Evolutionary conservation across 192 early-diverging fungal genomes (phyloP).

Genomic region (Entomortierella parvispora): DNA sequence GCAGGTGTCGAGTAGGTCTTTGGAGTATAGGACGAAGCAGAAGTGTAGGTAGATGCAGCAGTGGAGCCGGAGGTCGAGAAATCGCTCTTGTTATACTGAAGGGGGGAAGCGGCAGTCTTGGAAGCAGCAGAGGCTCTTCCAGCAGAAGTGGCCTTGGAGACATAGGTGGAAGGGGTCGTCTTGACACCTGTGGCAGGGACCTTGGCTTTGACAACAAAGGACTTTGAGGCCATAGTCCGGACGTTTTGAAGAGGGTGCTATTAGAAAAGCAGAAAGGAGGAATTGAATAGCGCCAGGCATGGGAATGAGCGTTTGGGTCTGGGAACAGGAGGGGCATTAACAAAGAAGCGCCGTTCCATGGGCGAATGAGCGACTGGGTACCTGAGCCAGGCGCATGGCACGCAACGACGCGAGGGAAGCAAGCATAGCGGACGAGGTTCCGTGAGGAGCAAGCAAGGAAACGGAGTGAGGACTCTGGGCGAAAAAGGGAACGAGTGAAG

Average conservation of each 20-base stretch:
- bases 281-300: neutral
- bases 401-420: constrained; percentile 4
- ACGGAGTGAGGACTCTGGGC: no score
- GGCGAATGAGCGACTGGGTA: constrained; percentile 1
- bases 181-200: constrained; percentile 1
- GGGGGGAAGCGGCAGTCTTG: neutral
- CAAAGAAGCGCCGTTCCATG: neutral
- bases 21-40: neutral
- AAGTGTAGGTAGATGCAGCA: neutral
- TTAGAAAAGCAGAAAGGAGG: neutral
- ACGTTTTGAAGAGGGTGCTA: constrained; percentile 8
- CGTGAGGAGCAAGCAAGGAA: no score
- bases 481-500: no score
- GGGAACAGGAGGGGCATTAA: neutral
- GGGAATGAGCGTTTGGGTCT: neutral
- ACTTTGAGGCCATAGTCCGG: constrained; percentile 39
- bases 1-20: constrained; percentile 8
- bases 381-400: constrained; percentile 32
- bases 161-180: constrained; percentile 6
- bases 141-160: constrained; percentile 6
- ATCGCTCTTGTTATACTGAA: constrained; percentile 22
- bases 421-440: constrained; percentile 13
- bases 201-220: constrained; percentile 31
- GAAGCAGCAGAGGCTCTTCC: neutral
- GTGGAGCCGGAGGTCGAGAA: constrained; percentile 8